Percentiles rank a stretch among this genome's conserved stretches.
These are phyloP conservation scores for Trichoderma endophyticum DNA, from an alignment of 2,329 filamentous ascomycete species.

Conservation along the genomic window DNA sequence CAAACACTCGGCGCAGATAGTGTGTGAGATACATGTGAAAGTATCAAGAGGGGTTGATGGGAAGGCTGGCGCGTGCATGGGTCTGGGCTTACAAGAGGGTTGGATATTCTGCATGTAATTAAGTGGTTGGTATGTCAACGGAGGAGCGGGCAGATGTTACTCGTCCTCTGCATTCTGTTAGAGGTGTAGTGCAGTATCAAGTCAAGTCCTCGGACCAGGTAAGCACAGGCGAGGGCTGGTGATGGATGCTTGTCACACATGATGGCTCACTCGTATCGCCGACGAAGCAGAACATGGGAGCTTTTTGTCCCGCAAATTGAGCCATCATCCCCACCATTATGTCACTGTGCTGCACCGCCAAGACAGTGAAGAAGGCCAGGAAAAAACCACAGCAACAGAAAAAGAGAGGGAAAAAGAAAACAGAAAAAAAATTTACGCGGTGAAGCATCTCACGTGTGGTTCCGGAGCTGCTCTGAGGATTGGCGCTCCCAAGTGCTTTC, in stretches of 20 bases:
- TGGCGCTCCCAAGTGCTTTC: not conserved
- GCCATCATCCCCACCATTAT: conserved; percentile 14
- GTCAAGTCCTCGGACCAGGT: not conserved
- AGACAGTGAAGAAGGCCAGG: conserved; percentile 1
- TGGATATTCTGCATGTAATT: conserved; percentile 9
- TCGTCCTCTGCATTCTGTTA: not conserved
- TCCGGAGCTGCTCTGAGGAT: not conserved
- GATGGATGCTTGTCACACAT: not conserved
- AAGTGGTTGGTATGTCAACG: not conserved
- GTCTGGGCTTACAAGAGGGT: conserved; percentile 9
- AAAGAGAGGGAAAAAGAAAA: not conserved
- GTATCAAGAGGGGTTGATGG: not conserved
- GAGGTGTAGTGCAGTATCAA: not conserved
- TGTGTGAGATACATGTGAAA: not conserved
- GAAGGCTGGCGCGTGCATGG: not conserved
- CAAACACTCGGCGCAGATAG: not conserved
- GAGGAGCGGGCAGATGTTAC: not conserved
- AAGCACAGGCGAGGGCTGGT: not conserved
- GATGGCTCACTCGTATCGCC: conserved; percentile 3
- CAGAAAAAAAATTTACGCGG: conserved; percentile 4
- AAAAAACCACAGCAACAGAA: not conserved
- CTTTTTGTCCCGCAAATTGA: not conserved
- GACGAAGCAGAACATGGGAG: not conserved
- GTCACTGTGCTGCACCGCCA: conserved; percentile 14
- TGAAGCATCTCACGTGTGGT: conserved; percentile 17